phyloP scores from a whole-genome alignment of 805 yeast genomes.

The Ogataea henricii region DNA sequence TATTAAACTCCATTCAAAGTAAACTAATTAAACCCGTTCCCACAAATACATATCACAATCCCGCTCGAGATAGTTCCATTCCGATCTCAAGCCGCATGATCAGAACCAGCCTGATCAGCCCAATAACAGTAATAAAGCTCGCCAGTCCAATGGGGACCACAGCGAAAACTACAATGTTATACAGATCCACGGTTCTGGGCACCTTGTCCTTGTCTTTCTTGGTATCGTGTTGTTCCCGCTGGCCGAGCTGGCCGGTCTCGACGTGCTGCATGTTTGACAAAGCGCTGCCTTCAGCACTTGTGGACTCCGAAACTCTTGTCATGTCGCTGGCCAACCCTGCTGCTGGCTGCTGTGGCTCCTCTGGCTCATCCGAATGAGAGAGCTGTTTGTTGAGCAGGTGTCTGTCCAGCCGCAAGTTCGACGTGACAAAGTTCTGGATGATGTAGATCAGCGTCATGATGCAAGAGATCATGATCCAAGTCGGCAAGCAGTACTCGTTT shows the following conservation, averaged over 20 bases:
- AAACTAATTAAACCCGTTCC: background rate
- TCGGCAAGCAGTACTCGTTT: slow-evolving; percentile 69
- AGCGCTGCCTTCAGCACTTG: background rate
- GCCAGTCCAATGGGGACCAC: slow-evolving; percentile 98
- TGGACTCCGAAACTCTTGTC: background rate
- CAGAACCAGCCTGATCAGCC: slow-evolving; percentile 70
- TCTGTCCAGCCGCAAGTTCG: slow-evolving; percentile 54
- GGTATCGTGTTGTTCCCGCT: background rate
- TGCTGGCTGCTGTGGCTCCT: background rate
- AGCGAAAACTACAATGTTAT: slow-evolving; percentile 90
- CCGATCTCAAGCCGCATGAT: slow-evolving; percentile 69
- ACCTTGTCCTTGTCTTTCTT: slow-evolving; percentile 35
- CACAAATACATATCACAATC: background rate
- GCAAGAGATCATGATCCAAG: slow-evolving; percentile 92
- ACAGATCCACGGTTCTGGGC: slow-evolving; percentile 78
- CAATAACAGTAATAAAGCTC: slow-evolving; percentile 89
- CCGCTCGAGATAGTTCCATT: slow-evolving; percentile 11
- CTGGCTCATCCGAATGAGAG: background rate
- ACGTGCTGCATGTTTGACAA: background rate
- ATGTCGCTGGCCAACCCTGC: background rate
- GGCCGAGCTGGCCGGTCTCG: slow-evolving; percentile 17
- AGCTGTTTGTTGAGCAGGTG: slow-evolving; percentile 22
- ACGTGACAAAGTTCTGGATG: slow-evolving; percentile 84
- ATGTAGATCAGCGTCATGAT: slow-evolving; percentile 78
- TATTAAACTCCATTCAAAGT: background rate